Evolutionary conservation across 305 asterid genomes (phyloP).

Genomic region (Fraxinus albicans): DNA sequence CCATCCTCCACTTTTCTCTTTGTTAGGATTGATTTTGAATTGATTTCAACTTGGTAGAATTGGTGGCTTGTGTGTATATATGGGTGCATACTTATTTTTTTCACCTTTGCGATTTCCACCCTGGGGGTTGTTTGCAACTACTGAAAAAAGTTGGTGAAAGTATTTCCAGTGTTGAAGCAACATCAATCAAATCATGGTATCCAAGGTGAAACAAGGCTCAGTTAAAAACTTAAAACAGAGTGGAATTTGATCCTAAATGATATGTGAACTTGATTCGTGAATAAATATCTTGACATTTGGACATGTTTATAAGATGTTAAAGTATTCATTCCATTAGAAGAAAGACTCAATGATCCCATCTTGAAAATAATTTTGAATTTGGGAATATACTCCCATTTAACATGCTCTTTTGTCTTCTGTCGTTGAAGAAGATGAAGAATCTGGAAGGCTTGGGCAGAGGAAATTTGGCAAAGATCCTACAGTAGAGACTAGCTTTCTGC

Average conservation of each 20-base stretch:
- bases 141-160: background rate
- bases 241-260: background rate
- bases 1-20: background rate
- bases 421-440: conserved; percentile 46
- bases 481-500: conserved; percentile 94
- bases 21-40: background rate
- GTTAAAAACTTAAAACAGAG: background rate
- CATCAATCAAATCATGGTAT: background rate
- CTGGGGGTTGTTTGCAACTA: background rate
- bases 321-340: background rate
- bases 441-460: conserved; percentile 36
- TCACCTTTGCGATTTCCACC: background rate
- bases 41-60: background rate
- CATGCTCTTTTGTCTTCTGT: conserved; percentile 15
- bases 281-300: background rate
- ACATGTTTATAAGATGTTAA: background rate
- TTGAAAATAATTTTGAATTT: background rate
- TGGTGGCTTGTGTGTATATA: background rate
- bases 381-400: conserved; percentile 2
- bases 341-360: background rate
- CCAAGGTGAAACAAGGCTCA: background rate
- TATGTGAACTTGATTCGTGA: background rate
- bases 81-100: background rate
- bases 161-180: background rate
- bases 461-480: conserved; percentile 93